A percentile compares a stretch with the other conserved stretches of the same genome.
Evolutionary conservation across 345 rosid species (phyloP).

Genomic region (Sonneratia alba): DNA sequence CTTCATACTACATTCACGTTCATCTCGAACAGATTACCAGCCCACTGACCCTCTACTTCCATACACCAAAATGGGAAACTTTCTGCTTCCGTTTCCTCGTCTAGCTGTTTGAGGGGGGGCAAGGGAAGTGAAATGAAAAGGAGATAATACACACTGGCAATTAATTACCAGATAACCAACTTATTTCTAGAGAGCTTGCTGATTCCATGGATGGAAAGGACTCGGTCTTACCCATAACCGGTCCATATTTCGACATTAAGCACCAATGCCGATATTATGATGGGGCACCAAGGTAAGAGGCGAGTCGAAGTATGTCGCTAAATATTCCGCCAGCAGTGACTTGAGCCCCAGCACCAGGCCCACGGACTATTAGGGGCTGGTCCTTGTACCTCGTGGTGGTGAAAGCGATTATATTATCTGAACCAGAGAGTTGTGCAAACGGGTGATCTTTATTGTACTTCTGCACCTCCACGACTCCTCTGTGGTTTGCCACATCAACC

Average conservation of each 20-base stretch:
- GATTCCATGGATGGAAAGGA: neutral
- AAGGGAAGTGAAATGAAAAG: neutral
- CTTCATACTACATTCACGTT: neutral
- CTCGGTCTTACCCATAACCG: neutral
- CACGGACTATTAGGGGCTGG: constrained; percentile 90
- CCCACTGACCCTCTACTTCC: neutral
- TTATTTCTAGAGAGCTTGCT: neutral
- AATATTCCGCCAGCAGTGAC: constrained; percentile 98
- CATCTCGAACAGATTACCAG: neutral
- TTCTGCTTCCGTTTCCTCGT: neutral
- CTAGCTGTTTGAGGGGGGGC: neutral
- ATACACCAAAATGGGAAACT: neutral
- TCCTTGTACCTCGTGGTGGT: constrained; percentile 81
- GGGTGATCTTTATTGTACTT: constrained; percentile 79
- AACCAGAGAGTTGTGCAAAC: constrained; percentile 82
- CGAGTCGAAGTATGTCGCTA: constrained; percentile 78
- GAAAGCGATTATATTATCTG: constrained; percentile 94
- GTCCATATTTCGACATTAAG: neutral
- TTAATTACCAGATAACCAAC: neutral
- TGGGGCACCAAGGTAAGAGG: constrained; percentile 94
- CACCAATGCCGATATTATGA: constrained; percentile 26
- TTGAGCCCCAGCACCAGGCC: constrained; percentile 98
- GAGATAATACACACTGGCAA: neutral
- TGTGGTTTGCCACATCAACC: constrained; percentile 52
- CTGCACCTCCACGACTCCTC: constrained; percentile 65